phyloP scores from a whole-genome alignment of 2,329 filamentous ascomycete genomes.

The Ophiostoma sp. region DNA sequence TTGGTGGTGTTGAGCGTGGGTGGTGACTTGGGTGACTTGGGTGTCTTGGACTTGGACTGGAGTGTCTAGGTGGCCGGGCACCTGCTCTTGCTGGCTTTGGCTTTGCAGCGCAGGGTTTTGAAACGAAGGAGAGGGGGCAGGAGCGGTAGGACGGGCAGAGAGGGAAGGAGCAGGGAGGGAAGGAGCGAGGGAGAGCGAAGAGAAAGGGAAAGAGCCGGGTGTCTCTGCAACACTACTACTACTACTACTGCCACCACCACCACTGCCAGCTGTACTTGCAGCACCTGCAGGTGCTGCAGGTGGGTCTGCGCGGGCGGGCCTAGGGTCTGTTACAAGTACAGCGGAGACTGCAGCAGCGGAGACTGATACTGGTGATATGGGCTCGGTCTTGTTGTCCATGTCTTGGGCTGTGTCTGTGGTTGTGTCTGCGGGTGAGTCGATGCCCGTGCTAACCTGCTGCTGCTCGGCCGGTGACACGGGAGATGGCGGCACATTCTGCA shows the following conservation, averaged over 20 bases:
- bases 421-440: neutral
- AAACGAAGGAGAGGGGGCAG: constrained; percentile 17
- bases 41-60: constrained; percentile 9
- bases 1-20: neutral
- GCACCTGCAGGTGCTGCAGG: neutral
- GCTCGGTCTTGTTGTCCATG: neutral
- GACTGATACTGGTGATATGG: constrained; percentile 6
- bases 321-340: constrained; percentile 17
- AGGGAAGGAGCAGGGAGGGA: neutral
- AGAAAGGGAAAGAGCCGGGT: constrained; percentile 7
- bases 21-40: constrained; percentile 7
- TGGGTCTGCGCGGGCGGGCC: constrained; percentile 15
- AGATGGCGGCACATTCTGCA: constrained; percentile 38
- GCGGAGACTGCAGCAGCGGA: constrained; percentile 12
- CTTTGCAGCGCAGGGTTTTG: constrained; percentile 17
- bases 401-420: neutral
- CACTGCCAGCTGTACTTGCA: neutral
- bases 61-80: constrained; percentile 14
- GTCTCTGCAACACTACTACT: neutral
- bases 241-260: neutral
- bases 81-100: neutral
- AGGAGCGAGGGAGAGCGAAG: neutral
- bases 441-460: neutral
- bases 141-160: neutral
- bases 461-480: constrained; percentile 35